phyloP scores from a whole-genome alignment of 208 protist genomes.

The Naegleria fowleri region DNA sequence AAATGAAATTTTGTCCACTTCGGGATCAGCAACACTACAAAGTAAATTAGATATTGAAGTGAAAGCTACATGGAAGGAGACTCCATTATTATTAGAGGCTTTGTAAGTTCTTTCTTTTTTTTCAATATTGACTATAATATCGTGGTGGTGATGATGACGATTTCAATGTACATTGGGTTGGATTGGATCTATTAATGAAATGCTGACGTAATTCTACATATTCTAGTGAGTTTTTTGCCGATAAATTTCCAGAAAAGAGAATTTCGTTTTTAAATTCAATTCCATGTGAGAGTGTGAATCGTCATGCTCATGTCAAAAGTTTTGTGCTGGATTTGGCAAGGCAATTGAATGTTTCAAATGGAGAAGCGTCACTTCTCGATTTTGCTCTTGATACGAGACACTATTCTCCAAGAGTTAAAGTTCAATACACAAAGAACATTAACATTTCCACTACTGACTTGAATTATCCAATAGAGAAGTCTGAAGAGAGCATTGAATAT shows the following conservation, averaged over 20 bases:
- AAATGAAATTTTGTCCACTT: no score
- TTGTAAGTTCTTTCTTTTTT: neutral
- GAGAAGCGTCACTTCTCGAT: neutral
- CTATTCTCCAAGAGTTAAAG: conserved; percentile 12
- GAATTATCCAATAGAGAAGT: neutral
- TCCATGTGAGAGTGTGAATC: neutral
- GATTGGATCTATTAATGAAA: no score
- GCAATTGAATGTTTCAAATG: neutral
- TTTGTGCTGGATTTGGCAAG: neutral
- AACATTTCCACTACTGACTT: neutral
- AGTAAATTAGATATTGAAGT: neutral
- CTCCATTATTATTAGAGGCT: neutral
- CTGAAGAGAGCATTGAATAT: neutral
- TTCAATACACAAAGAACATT: neutral
- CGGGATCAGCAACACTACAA: no score
- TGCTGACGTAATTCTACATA: no score
- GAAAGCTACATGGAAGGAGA: neutral
- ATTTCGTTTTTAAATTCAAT: neutral
- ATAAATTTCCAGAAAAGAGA: neutral
- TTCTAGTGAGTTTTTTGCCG: neutral
- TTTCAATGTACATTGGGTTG: no score
- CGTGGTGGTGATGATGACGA: no score
- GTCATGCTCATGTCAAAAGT: neutral
- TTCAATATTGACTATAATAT: neutral
- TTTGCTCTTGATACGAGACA: neutral